Evolutionary conservation across 495 filamentous ascomycete species (phyloP).

Genomic region (Aspergillus cristatus): DNA sequence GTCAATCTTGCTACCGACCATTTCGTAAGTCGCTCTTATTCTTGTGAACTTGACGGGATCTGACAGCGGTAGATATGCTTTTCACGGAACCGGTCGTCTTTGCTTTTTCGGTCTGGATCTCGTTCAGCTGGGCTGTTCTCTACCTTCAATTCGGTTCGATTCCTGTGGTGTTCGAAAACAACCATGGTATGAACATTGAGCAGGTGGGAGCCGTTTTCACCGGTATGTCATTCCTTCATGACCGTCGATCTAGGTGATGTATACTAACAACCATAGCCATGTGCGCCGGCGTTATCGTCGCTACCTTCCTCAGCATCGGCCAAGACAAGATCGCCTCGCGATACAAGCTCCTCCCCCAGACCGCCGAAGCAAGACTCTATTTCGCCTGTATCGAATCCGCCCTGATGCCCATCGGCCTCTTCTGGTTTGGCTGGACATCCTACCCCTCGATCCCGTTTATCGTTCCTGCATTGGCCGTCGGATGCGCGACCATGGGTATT

Average conservation of each 20-base stretch:
- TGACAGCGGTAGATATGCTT: constrained; percentile 47
- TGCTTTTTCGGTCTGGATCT: constrained; percentile 86
- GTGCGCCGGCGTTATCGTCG: constrained; percentile 56
- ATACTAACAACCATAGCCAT: constrained; percentile 45
- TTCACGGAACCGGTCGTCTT: constrained; percentile 90
- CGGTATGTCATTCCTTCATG: constrained; percentile 18
- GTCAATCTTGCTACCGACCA: constrained; percentile 63
- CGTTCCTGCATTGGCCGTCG: constrained; percentile 60
- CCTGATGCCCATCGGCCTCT: constrained; percentile 64
- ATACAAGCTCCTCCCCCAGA: constrained; percentile 36
- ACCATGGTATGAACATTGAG: constrained; percentile 59
- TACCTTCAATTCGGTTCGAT: constrained; percentile 77
- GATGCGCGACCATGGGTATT: constrained; percentile 76
- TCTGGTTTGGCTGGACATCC: constrained; percentile 75
- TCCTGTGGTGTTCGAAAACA: constrained; percentile 64
- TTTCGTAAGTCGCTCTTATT: constrained; percentile 45
- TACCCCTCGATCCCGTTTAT: constrained; percentile 66
- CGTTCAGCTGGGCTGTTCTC: constrained; percentile 84
- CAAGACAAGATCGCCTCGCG: constrained; percentile 49
- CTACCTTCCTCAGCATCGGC: constrained; percentile 64
- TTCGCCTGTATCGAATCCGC: constrained; percentile 68
- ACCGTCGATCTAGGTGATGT: not conserved
- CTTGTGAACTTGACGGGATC: not conserved
- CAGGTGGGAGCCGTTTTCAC: constrained; percentile 66
- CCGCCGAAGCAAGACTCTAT: constrained; percentile 73